These are phyloP conservation scores for Microstroma glucosiphilum DNA, from an alignment of 1,284 basidiomycete genomes.

Conservation along the genomic window DNA sequence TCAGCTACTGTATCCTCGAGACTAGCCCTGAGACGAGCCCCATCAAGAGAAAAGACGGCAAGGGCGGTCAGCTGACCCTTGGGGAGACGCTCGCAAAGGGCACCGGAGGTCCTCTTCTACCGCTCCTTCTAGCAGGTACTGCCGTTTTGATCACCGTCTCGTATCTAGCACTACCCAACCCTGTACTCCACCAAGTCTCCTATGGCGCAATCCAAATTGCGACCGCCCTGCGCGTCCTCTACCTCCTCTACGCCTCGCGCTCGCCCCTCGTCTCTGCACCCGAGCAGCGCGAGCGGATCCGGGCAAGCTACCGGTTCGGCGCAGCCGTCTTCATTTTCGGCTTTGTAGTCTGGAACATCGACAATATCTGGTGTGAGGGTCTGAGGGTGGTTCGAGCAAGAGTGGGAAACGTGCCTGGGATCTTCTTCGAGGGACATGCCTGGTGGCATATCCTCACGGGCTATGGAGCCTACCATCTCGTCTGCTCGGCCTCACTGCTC, in stretches of 20 bases:
- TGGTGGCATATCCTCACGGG: slow-evolving; percentile 58
- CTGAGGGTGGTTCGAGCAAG: slow-evolving; percentile 24
- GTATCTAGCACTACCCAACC: slow-evolving; percentile 44
- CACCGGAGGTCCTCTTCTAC: not conserved
- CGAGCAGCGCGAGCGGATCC: slow-evolving; percentile 17
- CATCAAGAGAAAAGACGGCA: too few species aligned
- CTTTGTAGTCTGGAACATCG: slow-evolving; percentile 57
- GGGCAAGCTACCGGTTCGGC: slow-evolving; percentile 21
- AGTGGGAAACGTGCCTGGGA: slow-evolving; percentile 34
- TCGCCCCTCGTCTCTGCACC: slow-evolving; percentile 22
- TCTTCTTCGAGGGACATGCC: slow-evolving; percentile 44
- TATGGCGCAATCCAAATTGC: slow-evolving; percentile 54
- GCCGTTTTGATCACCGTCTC: not conserved
- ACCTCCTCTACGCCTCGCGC: slow-evolving; percentile 28
- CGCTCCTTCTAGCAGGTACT: not conserved
- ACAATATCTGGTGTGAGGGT: slow-evolving; percentile 55
- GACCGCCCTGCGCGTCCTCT: slow-evolving; percentile 39
- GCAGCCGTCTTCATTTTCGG: slow-evolving; percentile 48
- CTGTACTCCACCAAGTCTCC: slow-evolving; percentile 57
- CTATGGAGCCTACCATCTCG: slow-evolving; percentile 53
- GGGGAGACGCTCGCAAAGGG: too few species aligned
- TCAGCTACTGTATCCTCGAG: slow-evolving; percentile 41
- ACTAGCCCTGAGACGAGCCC: not conserved
- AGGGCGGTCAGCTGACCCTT: too few species aligned
- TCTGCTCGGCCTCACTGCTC: slow-evolving; percentile 39